Evolutionary conservation across 148 eudicot species (phyloP).

Genomic region (Spergularia bocconei): DNA sequence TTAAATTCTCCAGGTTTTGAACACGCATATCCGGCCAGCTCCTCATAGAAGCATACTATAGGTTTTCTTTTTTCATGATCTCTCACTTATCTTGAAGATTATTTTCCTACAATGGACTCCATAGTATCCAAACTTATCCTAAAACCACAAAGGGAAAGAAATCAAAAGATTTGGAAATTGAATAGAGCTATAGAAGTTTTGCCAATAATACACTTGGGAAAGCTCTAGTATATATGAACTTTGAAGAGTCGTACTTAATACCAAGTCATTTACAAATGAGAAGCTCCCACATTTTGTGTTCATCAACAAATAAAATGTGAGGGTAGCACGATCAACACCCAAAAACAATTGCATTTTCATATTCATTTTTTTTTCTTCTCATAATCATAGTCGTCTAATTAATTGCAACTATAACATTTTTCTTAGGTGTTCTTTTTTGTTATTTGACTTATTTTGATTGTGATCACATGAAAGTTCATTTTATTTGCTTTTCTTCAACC

Average conservation of each 20-base stretch:
- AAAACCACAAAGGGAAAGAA: not conserved
- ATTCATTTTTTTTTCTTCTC: not conserved
- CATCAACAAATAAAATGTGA: conserved; percentile 22
- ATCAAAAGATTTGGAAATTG: not conserved
- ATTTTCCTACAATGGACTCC: no score
- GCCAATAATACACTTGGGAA: not conserved
- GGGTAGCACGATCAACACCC: conserved; percentile 26
- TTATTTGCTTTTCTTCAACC: conserved; percentile 10
- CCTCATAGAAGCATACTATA: no score
- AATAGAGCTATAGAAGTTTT: not conserved
- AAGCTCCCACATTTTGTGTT: conserved; percentile 4
- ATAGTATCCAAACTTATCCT: not conserved
- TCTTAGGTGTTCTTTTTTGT: not conserved
- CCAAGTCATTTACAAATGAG: conserved; percentile 9
- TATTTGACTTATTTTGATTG: not conserved
- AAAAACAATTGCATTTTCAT: not conserved
- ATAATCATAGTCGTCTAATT: not conserved
- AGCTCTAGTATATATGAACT: not conserved
- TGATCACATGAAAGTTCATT: conserved; percentile 16
- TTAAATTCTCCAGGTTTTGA: no score
- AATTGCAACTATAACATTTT: not conserved
- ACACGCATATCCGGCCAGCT: no score
- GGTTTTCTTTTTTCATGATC: no score
- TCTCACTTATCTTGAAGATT: no score
- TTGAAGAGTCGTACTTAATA: conserved; percentile 9